These are phyloP conservation scores for Mycena olivaceomarginata DNA, from an alignment of 768 basidiomycete species.

Conservation along the genomic window DNA sequence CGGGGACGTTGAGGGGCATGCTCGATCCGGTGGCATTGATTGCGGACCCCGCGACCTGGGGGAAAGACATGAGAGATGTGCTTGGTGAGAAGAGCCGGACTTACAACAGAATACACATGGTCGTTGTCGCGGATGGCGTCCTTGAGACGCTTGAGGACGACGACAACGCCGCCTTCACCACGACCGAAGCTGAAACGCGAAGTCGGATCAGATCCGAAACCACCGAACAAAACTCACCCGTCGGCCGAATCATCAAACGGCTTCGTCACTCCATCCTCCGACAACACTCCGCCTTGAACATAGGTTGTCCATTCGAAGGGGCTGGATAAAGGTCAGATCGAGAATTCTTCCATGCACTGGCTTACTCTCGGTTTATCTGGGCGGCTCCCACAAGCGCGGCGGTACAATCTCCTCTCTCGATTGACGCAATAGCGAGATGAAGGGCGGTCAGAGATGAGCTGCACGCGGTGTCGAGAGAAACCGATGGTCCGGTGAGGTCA, in stretches of 20 bases:
- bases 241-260: conserved; percentile 33
- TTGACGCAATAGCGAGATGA: conserved; percentile 60
- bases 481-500: conserved; percentile 54
- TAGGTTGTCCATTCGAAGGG: conserved; percentile 18
- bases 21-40: conserved; percentile 4
- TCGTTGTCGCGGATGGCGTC: conserved; percentile 54
- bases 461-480: conserved; percentile 61
- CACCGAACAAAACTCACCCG: background rate
- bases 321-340: background rate
- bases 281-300: conserved; percentile 1
- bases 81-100: background rate
- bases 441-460: conserved; percentile 59
- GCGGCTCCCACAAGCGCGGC: conserved; percentile 60
- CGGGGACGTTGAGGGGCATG: background rate
- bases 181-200: background rate
- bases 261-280: conserved; percentile 34
- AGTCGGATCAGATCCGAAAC: background rate
- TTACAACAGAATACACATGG: conserved; percentile 47
- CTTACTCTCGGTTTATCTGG: conserved; percentile 49
- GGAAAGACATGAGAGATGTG: background rate
- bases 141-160: conserved; percentile 35
- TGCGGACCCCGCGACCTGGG: conserved; percentile 1
- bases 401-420: conserved; percentile 58
- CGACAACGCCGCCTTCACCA: conserved; percentile 49
- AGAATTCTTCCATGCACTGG: background rate